Evolutionary conservation across 2,329 filamentous ascomycete genomes (phyloP), one percentile per base, ranked within the genome.

Genomic region (Trichophyton schoenleinii): DNA sequence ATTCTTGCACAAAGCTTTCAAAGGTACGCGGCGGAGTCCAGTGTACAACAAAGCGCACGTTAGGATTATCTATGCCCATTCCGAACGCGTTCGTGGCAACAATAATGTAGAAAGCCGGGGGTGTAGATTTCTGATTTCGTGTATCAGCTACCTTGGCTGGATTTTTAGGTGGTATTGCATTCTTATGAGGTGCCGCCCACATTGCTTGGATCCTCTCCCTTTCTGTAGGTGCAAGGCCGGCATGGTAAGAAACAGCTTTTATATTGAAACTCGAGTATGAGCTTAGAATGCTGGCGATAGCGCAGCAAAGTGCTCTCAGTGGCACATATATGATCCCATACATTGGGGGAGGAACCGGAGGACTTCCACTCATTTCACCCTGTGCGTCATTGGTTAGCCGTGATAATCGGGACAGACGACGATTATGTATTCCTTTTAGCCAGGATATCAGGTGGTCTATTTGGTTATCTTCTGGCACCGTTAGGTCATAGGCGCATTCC

Each of bases 1-100:
- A 91, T 79, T 97, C 92, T 74, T 97, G 92, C 69, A 96, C 96
- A 71, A 94, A 96, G 0, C 91, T 90, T 72, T 97, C 92, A 71
- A 97, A 96, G 2, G 88, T 94, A 70, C 95, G 95, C 8, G 92
- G 89, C 8, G 96, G 81, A 63, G 90, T 88, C 91, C 92, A 97
- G 74, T 97, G 92, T 1, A 94, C 85, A 0, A 97, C 91, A 68
- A 96, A 96, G 2, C 92, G 87, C 9, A 97, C 92, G 67, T 95
- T 87, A 59, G 94, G 85, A 73, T 96, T 96, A 73, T 97, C 91
- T 65, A 97, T 96, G 28, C 92, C 92, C 92, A 97, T 97, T 1
- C 92, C 92, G 69, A 97, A 97, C 0, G 92, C 92, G 1, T 90
- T 97, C 0, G 92, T 97, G 1, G 92, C 92, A 31, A 96, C 91